Percentiles rank a stretch among this genome's conserved stretches.
These are phyloP conservation scores for Seminavis robusta DNA, from an alignment of 108 stramenopile genomes.

Conservation along the genomic window DNA sequence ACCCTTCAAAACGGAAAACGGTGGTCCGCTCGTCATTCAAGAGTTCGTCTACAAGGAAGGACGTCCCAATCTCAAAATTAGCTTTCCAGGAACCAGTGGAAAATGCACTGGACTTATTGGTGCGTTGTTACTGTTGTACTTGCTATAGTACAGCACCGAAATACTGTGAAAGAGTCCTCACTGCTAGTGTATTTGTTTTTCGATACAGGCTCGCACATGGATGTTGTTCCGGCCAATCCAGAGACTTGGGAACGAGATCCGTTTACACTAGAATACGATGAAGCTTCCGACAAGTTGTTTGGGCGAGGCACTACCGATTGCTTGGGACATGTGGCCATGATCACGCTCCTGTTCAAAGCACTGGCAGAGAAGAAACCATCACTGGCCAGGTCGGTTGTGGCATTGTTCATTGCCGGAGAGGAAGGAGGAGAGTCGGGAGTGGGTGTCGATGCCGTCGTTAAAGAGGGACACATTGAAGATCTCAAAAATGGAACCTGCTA, in stretches of 20 bases:
- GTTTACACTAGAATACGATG: no score
- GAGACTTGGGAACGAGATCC: no score
- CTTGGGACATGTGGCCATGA: constrained; percentile 64
- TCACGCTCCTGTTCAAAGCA: constrained; percentile 40
- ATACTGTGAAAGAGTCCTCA: no score
- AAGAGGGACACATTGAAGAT: constrained; percentile 40
- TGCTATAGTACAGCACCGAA: no score
- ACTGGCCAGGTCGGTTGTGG: constrained; percentile 33
- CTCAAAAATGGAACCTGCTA: constrained; percentile 49
- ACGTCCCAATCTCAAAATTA: constrained; percentile 57
- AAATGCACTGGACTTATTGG: constrained; percentile 53
- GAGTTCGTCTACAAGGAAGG: constrained; percentile 47
- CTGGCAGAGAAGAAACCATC: constrained; percentile 41
- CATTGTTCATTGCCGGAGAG: constrained; percentile 59
- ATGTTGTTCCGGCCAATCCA: no score
- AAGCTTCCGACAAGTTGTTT: no score
- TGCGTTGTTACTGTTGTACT: no score
- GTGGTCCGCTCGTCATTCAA: constrained; percentile 53
- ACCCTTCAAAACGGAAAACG: constrained; percentile 44
- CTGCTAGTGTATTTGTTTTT: no score
- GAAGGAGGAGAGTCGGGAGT: constrained; percentile 48
- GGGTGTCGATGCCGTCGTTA: constrained; percentile 46
- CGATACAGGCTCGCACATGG: no score
- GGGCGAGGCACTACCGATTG: no score
- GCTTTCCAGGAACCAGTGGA: constrained; percentile 39